phyloP scores from a whole-genome alignment of 208 protist species.

The Crithidia brevicula region DNA sequence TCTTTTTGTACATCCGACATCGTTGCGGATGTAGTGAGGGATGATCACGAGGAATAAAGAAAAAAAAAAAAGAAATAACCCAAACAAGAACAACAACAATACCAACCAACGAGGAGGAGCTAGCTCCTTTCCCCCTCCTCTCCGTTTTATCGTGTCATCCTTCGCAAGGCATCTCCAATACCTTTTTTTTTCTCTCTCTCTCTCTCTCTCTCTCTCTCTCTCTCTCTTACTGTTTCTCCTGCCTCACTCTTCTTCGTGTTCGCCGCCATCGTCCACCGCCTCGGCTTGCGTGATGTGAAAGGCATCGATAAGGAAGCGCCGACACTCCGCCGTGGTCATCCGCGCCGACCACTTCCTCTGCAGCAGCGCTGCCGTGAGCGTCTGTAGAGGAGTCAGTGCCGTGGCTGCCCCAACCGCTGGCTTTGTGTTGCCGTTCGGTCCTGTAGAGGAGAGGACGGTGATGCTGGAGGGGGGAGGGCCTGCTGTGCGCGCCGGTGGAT shows the following conservation, averaged over 20 bases:
- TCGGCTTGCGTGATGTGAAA: slow-evolving; percentile 48
- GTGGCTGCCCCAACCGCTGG: neutral
- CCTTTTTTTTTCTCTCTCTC: too few relatives aligned
- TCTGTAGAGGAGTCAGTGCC: slow-evolving; percentile 48
- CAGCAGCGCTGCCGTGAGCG: slow-evolving; percentile 56
- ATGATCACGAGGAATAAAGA: too few relatives aligned
- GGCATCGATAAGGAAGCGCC: slow-evolving; percentile 40
- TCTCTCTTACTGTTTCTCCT: neutral
- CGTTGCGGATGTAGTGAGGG: too few relatives aligned
- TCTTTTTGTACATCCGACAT: too few relatives aligned
- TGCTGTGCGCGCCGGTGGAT: neutral
- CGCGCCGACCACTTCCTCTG: slow-evolving; percentile 39
- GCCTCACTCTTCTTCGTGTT: neutral
- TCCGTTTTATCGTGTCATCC: too few relatives aligned
- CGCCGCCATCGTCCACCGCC: neutral
- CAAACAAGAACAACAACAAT: too few relatives aligned
- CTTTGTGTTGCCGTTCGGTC: neutral
- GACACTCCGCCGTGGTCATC: slow-evolving; percentile 71
- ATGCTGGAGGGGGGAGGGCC: too few relatives aligned
- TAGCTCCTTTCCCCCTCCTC: too few relatives aligned
- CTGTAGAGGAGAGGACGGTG: too few relatives aligned
- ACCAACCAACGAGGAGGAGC: too few relatives aligned
- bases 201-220: neutral
- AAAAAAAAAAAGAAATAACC: too few relatives aligned
- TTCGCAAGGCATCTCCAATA: too few relatives aligned